Evolutionary conservation across 108 stramenopile genomes (phyloP).

Genomic region (Nitzschia putrida): DNA sequence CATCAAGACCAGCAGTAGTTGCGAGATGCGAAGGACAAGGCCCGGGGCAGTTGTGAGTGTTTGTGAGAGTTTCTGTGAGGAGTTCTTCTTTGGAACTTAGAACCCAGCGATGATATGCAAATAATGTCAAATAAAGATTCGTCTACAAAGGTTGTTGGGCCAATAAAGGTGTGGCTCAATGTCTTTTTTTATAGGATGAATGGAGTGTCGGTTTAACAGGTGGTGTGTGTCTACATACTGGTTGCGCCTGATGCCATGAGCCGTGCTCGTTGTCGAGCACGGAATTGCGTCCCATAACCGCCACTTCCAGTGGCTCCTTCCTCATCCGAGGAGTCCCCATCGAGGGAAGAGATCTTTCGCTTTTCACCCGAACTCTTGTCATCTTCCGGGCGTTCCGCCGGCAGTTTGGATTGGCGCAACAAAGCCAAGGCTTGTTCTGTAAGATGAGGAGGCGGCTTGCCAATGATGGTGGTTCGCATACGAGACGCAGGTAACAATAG

Average conservation of each 20-base stretch:
- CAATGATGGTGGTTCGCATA: conserved; percentile 60
- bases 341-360: conserved; percentile 20
- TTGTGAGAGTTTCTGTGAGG: no score
- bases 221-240: no score
- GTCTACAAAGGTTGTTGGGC: no score
- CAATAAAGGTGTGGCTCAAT: background rate
- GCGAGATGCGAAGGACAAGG: no score
- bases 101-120: no score
- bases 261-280: conserved; percentile 70
- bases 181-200: background rate
- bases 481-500: conserved; percentile 68
- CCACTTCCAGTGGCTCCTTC: conserved; percentile 48
- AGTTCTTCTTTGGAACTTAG: no score
- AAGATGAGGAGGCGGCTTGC: conserved; percentile 80
- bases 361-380: conserved; percentile 37
- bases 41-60: no score
- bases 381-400: conserved; percentile 65
- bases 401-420: conserved; percentile 62
- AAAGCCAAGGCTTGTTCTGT: conserved; percentile 74
- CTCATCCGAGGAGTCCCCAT: conserved; percentile 73
- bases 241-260: conserved; percentile 1
- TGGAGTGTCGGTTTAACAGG: background rate
- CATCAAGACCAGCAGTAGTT: no score
- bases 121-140: no score
- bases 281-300: conserved; percentile 78